Evolutionary conservation across 805 yeast species (phyloP), one percentile per base, ranked within the genome.

Genomic region (Wickerhamiella bombiphila): DNA sequence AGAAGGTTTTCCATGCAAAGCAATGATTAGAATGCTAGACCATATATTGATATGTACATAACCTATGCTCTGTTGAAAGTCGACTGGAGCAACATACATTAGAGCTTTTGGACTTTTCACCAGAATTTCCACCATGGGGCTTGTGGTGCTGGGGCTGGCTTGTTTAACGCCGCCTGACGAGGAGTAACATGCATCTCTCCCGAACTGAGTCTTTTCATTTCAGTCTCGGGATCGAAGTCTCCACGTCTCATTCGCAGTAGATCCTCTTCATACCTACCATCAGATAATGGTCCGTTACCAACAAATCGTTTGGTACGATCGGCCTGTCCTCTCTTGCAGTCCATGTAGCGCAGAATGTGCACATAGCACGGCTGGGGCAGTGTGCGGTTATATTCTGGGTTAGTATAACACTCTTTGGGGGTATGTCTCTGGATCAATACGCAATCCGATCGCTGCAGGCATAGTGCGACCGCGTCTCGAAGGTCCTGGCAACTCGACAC

Each of bases 371-470:
- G 68, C 53, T 81, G 93, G 1, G 98, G 98, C 19, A 88, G 60
- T 33, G 81, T 80, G 40, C 68, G 67, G 33, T 76, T 66, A 25
- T 88, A 67, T 44, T 77, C 77, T 1, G 94, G 93, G 44, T 86
- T 67, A 28, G 80, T 78, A 16, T 86, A 58, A 54, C 98, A 88
- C 41, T 83, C 76, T 44, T 82, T 77, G 2, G 97, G 97, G 2
- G 81, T 81, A 58, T 91, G 69, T 46, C 98, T 68, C 44, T 91
- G 81, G 17, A 88, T 69, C 63, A 88, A 67, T 36, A 88, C 98
- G 58, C 98, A 88, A 13, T 97, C 97, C 4, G 96, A 85, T 53
- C 96, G 71, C 57, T 88, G 98, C 35, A 88, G 68, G 56, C 98
- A 88, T 16, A 88, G 76, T 7, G 97, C 97, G 41, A 91, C 81